A percentile compares a stretch with the other conserved stretches of the same genome.
phyloP scores from a whole-genome alignment of 2,329 filamentous ascomycete genomes.

The Samsoniella hepiali region DNA sequence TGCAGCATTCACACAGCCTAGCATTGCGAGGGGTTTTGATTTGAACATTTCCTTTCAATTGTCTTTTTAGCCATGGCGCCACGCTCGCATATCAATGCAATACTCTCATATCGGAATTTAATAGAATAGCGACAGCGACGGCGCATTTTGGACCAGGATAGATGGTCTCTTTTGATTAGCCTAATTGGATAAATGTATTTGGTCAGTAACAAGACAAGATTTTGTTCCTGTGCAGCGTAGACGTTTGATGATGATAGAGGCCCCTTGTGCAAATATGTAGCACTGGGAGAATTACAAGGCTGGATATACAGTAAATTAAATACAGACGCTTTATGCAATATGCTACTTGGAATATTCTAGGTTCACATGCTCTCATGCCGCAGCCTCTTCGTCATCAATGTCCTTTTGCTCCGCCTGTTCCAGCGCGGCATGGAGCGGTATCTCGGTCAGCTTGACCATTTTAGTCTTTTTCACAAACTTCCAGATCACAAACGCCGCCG shows the following conservation, averaged over 20 bases:
- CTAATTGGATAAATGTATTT: constrained; percentile 5
- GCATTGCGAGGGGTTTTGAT: constrained; percentile 20
- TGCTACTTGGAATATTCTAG: neutral
- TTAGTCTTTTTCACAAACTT: constrained; percentile 64
- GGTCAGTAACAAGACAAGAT: neutral
- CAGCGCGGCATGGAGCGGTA: constrained; percentile 52
- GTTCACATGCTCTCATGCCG: neutral
- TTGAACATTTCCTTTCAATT: neutral
- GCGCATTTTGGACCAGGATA: neutral
- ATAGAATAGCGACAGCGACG: constrained; percentile 3
- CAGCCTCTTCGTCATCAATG: neutral
- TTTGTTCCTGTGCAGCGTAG: neutral
- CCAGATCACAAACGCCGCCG: constrained; percentile 57
- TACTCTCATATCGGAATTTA: constrained; percentile 9
- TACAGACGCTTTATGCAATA: neutral
- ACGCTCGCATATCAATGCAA: neutral
- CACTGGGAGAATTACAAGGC: neutral
- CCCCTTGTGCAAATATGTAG: neutral
- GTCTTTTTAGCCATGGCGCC: neutral
- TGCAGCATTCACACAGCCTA: constrained; percentile 13
- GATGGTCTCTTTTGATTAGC: neutral
- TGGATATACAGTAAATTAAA: neutral
- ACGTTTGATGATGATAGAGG: neutral
- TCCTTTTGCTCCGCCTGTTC: constrained; percentile 39
- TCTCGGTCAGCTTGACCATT: constrained; percentile 46